A percentile compares a stretch with the other conserved stretches of the same genome.
These are phyloP conservation scores for Penicillium olsonii DNA, from an alignment of 2,329 filamentous ascomycete species.

Conservation along the genomic window DNA sequence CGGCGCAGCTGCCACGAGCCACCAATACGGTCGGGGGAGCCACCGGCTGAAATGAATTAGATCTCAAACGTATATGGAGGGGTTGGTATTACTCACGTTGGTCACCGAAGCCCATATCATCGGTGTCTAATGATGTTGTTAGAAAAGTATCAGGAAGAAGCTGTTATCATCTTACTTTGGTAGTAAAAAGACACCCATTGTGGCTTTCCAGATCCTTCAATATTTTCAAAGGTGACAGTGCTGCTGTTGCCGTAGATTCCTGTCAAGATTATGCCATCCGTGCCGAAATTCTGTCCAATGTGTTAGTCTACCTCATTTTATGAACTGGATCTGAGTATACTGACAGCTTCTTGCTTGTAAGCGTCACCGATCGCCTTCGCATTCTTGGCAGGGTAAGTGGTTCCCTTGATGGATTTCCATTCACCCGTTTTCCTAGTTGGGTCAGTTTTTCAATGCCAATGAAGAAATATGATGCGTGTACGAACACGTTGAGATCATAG, in stretches of 20 bases:
- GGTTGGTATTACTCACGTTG: constrained; percentile 16
- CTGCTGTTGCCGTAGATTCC: constrained; percentile 59
- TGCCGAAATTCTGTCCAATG: constrained; percentile 46
- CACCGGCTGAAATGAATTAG: constrained; percentile 42
- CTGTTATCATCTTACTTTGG: constrained; percentile 39
- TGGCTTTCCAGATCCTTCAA: constrained; percentile 53
- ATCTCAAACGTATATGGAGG: too few relatives aligned
- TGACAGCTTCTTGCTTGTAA: constrained; percentile 55
- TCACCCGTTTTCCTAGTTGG: constrained; percentile 47
- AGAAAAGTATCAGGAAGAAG: neutral
- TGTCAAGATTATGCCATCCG: constrained; percentile 50
- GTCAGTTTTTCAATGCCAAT: neutral
- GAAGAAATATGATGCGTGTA: neutral
- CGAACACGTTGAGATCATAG: constrained; percentile 55
- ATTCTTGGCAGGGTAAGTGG: constrained; percentile 49
- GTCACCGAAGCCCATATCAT: constrained; percentile 30
- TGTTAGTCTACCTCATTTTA: neutral
- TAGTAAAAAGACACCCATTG: constrained; percentile 63
- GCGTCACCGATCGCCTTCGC: constrained; percentile 51
- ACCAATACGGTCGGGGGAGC: constrained; percentile 60
- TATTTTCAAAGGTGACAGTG: constrained; percentile 53
- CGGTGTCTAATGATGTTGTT: constrained; percentile 16
- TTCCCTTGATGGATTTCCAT: constrained; percentile 50
- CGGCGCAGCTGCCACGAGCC: constrained; percentile 62
- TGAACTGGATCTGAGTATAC: neutral